Percentiles rank a stretch among this genome's conserved stretches.
These are phyloP conservation scores for Clitopilus hobsonii DNA, from an alignment of 768 basidiomycete genomes.

Conservation along the genomic window DNA sequence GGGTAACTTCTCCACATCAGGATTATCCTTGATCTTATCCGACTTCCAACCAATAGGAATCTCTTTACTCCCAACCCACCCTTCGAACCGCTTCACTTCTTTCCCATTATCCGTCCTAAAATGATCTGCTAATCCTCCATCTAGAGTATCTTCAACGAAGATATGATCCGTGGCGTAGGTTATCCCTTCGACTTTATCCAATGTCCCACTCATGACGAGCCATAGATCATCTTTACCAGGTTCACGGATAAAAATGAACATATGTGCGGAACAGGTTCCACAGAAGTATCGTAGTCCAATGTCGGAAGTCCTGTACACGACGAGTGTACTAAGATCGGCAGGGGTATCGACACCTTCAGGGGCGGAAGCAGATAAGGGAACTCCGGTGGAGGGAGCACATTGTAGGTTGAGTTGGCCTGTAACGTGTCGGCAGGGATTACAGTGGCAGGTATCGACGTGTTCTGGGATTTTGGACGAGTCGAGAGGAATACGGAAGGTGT, in stretches of 20 bases:
- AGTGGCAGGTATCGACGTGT: conserved; percentile 21
- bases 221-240: conserved; percentile 11
- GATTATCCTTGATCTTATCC: background rate
- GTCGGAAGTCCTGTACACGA: conserved; percentile 16
- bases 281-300: conserved; percentile 22
- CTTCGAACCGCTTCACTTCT: conserved; percentile 14
- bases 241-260: conserved; percentile 15
- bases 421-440: conserved; percentile 23
- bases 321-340: conserved; percentile 15
- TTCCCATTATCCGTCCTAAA: conserved; percentile 13
- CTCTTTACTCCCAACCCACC: conserved; percentile 11
- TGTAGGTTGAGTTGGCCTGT: conserved; percentile 22
- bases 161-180: conserved; percentile 18
- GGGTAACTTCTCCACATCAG: conserved; percentile 9
- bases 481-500: conserved; percentile 21
- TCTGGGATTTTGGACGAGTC: conserved; percentile 16
- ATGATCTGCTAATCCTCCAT: conserved; percentile 27
- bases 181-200: conserved; percentile 21
- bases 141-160: conserved; percentile 22
- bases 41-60: conserved; percentile 20
- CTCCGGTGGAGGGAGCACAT: conserved; percentile 15
- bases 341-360: conserved; percentile 7
- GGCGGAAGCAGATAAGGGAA: conserved; percentile 11
- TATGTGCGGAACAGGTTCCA: conserved; percentile 21
- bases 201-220: conserved; percentile 19